These are phyloP conservation scores for Talaromyces sp. DNA, from an alignment of 2,329 filamentous ascomycete species.

Conservation along the genomic window DNA sequence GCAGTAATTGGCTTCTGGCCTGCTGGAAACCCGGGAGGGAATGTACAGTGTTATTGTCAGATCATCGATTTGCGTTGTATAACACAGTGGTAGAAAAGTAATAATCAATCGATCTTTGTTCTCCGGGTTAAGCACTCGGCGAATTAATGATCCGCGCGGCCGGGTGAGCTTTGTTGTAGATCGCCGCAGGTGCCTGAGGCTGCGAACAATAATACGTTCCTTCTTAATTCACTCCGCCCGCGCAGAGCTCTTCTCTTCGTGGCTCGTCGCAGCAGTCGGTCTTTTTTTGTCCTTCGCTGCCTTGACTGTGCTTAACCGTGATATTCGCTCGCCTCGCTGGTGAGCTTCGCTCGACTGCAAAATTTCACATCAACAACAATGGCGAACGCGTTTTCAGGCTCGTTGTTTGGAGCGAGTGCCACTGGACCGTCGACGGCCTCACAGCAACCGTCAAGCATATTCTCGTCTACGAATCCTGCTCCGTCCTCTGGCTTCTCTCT, in stretches of 20 bases:
- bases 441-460: conserved; percentile 21
- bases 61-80: background rate
- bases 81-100: background rate
- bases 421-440: conserved; percentile 5
- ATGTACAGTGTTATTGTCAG: background rate
- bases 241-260: background rate
- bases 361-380: conserved; percentile 1
- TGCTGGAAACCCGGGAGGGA: background rate
- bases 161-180: background rate
- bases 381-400: conserved; percentile 9
- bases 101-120: background rate
- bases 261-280: background rate
- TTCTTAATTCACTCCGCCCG: background rate
- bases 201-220: background rate
- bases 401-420: conserved; percentile 8
- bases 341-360: background rate
- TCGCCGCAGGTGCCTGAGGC: background rate
- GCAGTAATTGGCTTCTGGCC: background rate
- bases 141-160: conserved; percentile 1
- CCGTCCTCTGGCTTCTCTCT: conserved; percentile 22
- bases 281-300: background rate
- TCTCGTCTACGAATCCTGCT: conserved; percentile 21
- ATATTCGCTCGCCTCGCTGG: background rate
- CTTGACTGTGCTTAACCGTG: background rate
- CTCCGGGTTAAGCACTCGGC: background rate